Base-by-base conservation (phyloP, 495 filamentous ascomycete genomes). In the Penicillium verhagenii region DNA sequence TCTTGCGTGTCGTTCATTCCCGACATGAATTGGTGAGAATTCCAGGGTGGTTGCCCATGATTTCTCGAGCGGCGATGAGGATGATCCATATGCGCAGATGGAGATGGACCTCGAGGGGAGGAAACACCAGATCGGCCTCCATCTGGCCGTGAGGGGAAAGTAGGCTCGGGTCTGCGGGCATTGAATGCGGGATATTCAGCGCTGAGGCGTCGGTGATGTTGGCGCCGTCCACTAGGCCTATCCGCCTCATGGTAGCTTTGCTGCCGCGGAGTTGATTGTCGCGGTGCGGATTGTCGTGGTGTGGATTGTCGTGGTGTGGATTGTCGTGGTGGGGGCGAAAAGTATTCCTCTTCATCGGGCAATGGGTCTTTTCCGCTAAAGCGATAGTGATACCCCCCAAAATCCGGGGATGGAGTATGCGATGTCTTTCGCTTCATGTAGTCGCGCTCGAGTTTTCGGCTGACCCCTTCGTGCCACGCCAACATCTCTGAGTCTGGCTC, bases 381-480 rank as follows among this genome's bases (percentile, higher is more conserved):
- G 38, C 67, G 59, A 38, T 60, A 61, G n/a, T 72, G 63, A 55
- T 69, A 72, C 6, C 62, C 56, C 13, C 59, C 63, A 48, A 70
- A 73, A 19, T 67, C 68, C 1, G 67, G 67, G 1, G 75, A 65
- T 1, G 72, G 71, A 13, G 59, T 50, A 6, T 57, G 70, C 13
- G 68, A 54, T 1, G 63, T 50, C 42, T 72, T 66, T 51, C 66
- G 66, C 52, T 71, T 71, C 57, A 65, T 58, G 48, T 70, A 76
- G 58, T 78, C 76, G 19, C 73, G 56, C 49, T 77, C 71, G 6
- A 79, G 65, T 39, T 71, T 63, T 24, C 65, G 64, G 52, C 71
- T 68, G 25, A 92, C 89, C 5, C 75, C 74, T 56, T 91, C 83
- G 64, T 97, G 90, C 94, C 94, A 98, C 52, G 76, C 68, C 37